phyloP scores from a whole-genome alignment of 1,284 basidiomycete genomes.

The Pterulicium gracile region DNA sequence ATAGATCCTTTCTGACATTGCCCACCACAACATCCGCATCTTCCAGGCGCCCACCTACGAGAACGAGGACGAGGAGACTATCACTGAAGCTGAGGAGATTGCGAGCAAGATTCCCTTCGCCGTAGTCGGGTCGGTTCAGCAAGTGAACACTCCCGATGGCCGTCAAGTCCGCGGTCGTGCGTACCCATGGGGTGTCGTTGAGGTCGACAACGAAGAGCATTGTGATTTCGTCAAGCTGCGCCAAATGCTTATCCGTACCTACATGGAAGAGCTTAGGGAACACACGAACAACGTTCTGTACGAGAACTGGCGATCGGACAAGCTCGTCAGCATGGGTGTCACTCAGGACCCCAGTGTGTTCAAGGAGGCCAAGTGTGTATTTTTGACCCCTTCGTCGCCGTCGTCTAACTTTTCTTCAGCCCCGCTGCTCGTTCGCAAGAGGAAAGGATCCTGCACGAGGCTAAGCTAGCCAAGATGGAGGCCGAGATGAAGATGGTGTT shows the following conservation, averaged over 20 bases:
- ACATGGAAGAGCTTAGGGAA: conserved; percentile 96
- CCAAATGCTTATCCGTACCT: conserved; percentile 95
- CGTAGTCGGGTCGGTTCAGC: conserved; percentile 84
- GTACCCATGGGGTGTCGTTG: conserved; percentile 96
- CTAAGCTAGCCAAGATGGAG: conserved; percentile 97
- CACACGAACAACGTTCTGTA: conserved; percentile 90
- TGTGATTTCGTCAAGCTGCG: conserved; percentile 98
- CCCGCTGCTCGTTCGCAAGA: conserved; percentile 92
- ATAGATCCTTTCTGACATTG: conserved; percentile 85
- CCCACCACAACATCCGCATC: conserved; percentile 88
- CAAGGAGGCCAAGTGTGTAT: conserved; percentile 96
- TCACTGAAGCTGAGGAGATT: conserved; percentile 93
- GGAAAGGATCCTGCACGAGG: conserved; percentile 87
- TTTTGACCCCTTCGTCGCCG: too few species aligned
- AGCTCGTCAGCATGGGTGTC: conserved; percentile 91
- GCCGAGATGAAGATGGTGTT: conserved; percentile 99
- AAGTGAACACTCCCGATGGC: conserved; percentile 76
- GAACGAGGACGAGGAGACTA: conserved; percentile 93
- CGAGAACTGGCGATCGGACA: conserved; percentile 94
- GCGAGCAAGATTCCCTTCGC: conserved; percentile 96
- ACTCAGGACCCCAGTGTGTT: conserved; percentile 94
- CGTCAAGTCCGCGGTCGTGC: conserved; percentile 84
- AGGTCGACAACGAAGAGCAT: conserved; percentile 96
- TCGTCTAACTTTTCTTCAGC: conserved; percentile 45
- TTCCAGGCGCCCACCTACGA: conserved; percentile 95